Evolutionary conservation across 1,284 basidiomycete species (phyloP), one percentile per base, ranked within the genome.

Genomic region (Cronartium ribicola): DNA sequence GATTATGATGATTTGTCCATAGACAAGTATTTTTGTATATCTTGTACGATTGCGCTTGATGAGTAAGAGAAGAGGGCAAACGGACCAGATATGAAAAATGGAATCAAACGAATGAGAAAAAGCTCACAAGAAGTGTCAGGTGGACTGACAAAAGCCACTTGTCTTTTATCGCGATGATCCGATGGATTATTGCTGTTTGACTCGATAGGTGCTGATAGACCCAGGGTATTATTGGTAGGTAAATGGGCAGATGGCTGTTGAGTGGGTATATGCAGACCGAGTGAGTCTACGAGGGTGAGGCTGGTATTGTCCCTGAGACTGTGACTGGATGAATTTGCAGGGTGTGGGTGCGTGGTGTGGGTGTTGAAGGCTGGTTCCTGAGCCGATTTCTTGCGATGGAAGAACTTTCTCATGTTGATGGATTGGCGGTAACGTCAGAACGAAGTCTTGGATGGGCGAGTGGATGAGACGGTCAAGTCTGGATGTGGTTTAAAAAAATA

Each of bases 141-240:
- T 13, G 69, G 69, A 51, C 69, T 72, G 61, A 72, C 69, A 20
- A 72, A 72, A 29, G 69, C 69, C 14, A 72, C 69, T 65, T 72
- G 69, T 55, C 69, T 61, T 39, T 65, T 72, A 43, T 72, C 69
- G 14, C n/a, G n/a, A n/a, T n/a, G n/a, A n/a, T n/a, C n/a, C n/a
- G n/a, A n/a, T n/a, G n/a, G n/a, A n/a, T n/a, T n/a, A n/a, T n/a
- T n/a, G n/a, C n/a, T n/a, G n/a, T 51, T 51, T 13, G 10, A 17
- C 5, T 51, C 48, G 20, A 17, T 51, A 13, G 4, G 48, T 17
- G 3, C 48, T 11, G 48, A 51, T 51, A 51, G 20, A 51, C 20
- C 48, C 14, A 51, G 48, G 14, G 48, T 17, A 8, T 8, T 46
- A 17, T 8, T 17, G 44, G 44, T 8, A 46, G 44, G 44, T 17